phyloP scores from a whole-genome alignment of 345 rosid species.

The Arabis alpina region DNA sequence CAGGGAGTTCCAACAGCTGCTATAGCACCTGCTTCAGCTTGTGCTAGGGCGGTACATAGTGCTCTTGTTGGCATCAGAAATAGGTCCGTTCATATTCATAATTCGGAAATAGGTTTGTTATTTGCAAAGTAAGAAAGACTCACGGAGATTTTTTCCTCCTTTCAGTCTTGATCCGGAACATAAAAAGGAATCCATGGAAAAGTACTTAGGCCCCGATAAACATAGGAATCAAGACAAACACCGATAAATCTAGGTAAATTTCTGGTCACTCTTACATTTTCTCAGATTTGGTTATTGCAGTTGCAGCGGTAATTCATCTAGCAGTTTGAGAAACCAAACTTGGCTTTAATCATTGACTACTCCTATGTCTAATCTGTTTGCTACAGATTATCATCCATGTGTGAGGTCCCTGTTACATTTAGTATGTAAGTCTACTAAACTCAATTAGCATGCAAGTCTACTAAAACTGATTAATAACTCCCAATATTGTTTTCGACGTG shows the following conservation, averaged over 20 bases:
- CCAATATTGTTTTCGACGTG: background rate
- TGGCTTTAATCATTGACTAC: conserved; percentile 8
- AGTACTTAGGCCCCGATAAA: conserved; percentile 75
- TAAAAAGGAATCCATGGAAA: conserved; percentile 97
- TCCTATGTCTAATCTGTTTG: conserved; percentile 19
- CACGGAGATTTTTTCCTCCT: background rate
- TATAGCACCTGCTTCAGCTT: conserved; percentile 86
- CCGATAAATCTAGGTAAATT: conserved; percentile 17
- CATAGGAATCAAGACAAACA: conserved; percentile 46
- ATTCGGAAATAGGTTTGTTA: background rate
- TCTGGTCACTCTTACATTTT: conserved; percentile 2
- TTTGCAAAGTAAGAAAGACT: conserved; percentile 6
- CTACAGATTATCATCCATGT: conserved; percentile 30
- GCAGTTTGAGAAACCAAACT: conserved; percentile 21
- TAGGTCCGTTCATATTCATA: conserved; percentile 52
- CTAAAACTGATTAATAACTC: background rate
- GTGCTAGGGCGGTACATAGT: conserved; percentile 78
- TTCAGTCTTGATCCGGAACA: conserved; percentile 96
- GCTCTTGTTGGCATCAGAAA: conserved; percentile 90
- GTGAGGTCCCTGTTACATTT: conserved; percentile 26
- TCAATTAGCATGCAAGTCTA: conserved; percentile 33
- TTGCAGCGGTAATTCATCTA: background rate
- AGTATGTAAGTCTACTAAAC: conserved; percentile 36
- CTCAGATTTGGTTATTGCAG: background rate
- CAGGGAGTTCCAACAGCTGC: conserved; percentile 92